Evolutionary conservation across 306 rosid species (phyloP).

Genomic region (Quercus bicolor): DNA sequence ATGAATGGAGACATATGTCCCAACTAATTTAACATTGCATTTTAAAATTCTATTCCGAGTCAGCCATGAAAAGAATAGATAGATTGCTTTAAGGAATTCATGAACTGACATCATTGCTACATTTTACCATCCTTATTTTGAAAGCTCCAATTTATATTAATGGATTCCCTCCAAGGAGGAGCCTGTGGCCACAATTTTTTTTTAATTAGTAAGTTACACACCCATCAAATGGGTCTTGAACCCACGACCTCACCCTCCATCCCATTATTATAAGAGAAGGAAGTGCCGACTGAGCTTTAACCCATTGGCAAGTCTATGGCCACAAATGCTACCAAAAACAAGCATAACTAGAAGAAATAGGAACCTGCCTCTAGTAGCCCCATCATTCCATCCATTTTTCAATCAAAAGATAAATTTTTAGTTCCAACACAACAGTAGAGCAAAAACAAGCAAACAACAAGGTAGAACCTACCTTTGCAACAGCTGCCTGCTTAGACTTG

Average conservation of each 20-base stretch:
- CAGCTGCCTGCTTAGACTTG: conserved; percentile 71
- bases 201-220: too few species aligned
- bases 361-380: not conserved
- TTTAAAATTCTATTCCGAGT: not conserved
- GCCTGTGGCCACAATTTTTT: not conserved
- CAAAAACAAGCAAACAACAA: conserved; percentile 1
- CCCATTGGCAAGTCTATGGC: not conserved
- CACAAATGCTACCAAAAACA: conserved; percentile 10
- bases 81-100: not conserved
- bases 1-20: not conserved
- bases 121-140: not conserved
- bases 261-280: too few species aligned
- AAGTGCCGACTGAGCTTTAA: too few species aligned
- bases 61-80: not conserved
- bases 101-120: not conserved
- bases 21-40: not conserved
- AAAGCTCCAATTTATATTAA: not conserved
- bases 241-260: too few species aligned
- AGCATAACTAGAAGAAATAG: not conserved
- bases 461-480: conserved; percentile 56
- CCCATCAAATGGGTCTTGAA: too few species aligned
- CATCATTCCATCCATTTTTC: not conserved
- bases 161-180: not conserved
- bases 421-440: not conserved
- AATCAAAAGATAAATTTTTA: not conserved